Percentiles rank a stretch among this genome's conserved stretches.
These are phyloP conservation scores for Neoscytalidium dimidiatum DNA, from an alignment of 2,329 filamentous ascomycete genomes.

Conservation along the genomic window DNA sequence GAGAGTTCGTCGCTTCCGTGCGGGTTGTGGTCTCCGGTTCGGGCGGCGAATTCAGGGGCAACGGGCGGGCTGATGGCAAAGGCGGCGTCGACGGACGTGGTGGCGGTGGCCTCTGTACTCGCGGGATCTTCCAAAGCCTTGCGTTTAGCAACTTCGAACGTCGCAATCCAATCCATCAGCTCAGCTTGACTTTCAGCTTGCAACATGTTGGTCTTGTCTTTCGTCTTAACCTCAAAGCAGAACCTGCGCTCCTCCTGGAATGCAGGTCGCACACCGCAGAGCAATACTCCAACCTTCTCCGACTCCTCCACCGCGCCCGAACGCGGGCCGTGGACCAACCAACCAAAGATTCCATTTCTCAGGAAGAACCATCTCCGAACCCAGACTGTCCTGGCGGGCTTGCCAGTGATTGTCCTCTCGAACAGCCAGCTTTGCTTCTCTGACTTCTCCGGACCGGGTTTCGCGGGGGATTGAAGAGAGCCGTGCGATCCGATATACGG, in stretches of 20 bases:
- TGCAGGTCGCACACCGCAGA: conserved; percentile 90
- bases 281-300: conserved; percentile 90
- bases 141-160: conserved; percentile 92
- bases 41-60: conserved; percentile 87
- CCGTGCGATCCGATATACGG: conserved; percentile 74
- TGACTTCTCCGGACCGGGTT: conserved; percentile 50
- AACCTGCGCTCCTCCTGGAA: conserved; percentile 92
- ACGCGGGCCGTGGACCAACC: conserved; percentile 79
- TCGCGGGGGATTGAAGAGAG: conserved; percentile 51
- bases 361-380: conserved; percentile 93
- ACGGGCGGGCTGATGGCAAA: conserved; percentile 90
- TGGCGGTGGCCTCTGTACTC: conserved; percentile 51
- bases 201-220: conserved; percentile 83
- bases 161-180: conserved; percentile 90
- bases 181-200: conserved; percentile 92
- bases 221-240: conserved; percentile 98
- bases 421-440: conserved; percentile 98
- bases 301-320: conserved; percentile 88
- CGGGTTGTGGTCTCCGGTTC: conserved; percentile 64
- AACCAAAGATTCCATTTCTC: conserved; percentile 93
- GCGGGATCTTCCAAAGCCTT: conserved; percentile 78
- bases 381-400: conserved; percentile 89
- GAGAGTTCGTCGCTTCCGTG: conserved; percentile 56
- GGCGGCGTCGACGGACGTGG: conserved; percentile 63
- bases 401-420: conserved; percentile 76